A percentile compares a stretch with the other conserved stretches of the same genome.
Conservation (phyloP, 208 protist genomes). For the Crithidia brevicula region DNA sequence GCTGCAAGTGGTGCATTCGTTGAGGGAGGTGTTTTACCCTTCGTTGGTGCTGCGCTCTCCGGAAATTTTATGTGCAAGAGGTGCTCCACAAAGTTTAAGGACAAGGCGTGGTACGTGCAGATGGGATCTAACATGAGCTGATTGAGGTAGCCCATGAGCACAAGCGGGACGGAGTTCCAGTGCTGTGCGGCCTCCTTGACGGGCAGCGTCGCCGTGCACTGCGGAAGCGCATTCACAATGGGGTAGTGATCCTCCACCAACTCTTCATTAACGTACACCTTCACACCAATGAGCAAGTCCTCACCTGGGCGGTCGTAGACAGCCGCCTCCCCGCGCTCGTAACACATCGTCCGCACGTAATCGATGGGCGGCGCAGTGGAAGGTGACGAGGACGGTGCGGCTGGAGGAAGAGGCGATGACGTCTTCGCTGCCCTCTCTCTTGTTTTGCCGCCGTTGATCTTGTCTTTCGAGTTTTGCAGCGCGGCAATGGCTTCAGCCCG, state of each 20-base stretch:
- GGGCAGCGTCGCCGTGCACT: constrained; percentile 70
- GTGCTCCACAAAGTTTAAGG: constrained; percentile 74
- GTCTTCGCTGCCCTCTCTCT: not conserved
- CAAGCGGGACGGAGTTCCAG: constrained; percentile 73
- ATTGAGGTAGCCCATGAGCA: constrained; percentile 71
- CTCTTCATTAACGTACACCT: constrained; percentile 63
- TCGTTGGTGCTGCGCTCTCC: not conserved
- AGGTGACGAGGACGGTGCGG: not conserved
- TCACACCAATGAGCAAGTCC: constrained; percentile 68
- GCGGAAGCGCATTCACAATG: constrained; percentile 40
- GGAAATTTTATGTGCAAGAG: constrained; percentile 54
- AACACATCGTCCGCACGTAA: constrained; percentile 21
- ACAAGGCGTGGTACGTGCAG: constrained; percentile 57
- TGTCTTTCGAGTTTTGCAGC: not conserved
- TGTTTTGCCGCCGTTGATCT: not conserved
- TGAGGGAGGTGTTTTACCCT: not conserved
- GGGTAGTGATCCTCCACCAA: constrained; percentile 79
- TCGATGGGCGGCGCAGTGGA: constrained; percentile 7
- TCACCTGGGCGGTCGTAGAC: constrained; percentile 64
- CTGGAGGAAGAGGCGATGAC: not conserved
- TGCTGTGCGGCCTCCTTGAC: constrained; percentile 56
- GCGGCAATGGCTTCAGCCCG: constrained; percentile 12
- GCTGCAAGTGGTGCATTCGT: not conserved
- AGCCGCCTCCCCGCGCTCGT: constrained; percentile 36
- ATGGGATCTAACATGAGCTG: constrained; percentile 58